These are phyloP conservation scores for Trichoderma afroharzianum DNA, from an alignment of 2,329 filamentous ascomycete species.

Conservation along the genomic window DNA sequence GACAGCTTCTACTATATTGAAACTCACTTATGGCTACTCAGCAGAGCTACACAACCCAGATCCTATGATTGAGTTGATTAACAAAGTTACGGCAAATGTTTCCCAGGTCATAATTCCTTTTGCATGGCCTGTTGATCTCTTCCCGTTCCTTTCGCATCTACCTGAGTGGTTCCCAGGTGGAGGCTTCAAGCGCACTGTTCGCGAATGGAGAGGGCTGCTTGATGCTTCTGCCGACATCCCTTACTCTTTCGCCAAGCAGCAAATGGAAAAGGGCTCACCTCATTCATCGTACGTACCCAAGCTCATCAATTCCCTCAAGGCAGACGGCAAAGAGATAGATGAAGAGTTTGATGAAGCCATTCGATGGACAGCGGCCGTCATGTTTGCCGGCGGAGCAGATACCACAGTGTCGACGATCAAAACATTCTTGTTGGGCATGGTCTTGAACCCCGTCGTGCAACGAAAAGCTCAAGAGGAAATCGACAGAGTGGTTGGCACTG, in stretches of 20 bases:
- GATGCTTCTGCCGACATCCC: not conserved
- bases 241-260: not conserved
- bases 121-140: not conserved
- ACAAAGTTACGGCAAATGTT: not conserved
- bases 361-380: not conserved
- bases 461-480: conserved; percentile 8
- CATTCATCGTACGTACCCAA: not conserved
- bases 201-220: not conserved
- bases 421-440: not conserved
- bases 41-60: not conserved
- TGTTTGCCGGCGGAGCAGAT: not conserved
- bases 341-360: not conserved
- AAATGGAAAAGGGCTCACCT: not conserved
- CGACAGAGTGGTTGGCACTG: not conserved
- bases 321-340: not conserved
- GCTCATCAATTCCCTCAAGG: not conserved
- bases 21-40: not conserved
- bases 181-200: not conserved
- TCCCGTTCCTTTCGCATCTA: not conserved
- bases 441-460: not conserved
- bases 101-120: not conserved
- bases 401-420: not conserved
- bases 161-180: conserved; percentile 2
- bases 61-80: not conserved
- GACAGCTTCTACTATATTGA: not conserved